Evolutionary conservation across 768 basidiomycete genomes (phyloP), one percentile per base, ranked within the genome.

Genomic region (Panaeolus papilionaceus): DNA sequence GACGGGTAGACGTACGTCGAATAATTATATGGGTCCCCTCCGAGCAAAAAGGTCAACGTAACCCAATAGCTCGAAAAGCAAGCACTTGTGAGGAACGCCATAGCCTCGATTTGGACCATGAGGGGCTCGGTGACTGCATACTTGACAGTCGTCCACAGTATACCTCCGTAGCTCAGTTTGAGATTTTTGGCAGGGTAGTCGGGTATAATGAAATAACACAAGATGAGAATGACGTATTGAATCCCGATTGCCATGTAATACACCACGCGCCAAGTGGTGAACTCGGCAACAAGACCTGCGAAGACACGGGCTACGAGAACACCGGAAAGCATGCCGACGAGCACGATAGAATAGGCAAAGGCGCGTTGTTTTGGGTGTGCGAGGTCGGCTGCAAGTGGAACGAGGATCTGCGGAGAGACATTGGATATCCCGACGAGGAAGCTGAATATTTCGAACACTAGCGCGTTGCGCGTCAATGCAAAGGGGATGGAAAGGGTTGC

Each of bases 11-110:
- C 83, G 39, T 80, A 85, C 90, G 90, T 91, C 1, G 89, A 90
- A 70, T 91, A 94, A 70, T 88, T 73, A 73, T 94, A 95, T 0
- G 92, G 91, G 3, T 87, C 76, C 2, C 88, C 92, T 5, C 88
- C 89, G 0, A 96, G 86, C 10, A 95, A 79, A 80, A 95, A 96
- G 0, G 93, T 94, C 67, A 93, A 76, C 2, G 90, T 92, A 8
- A 91, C 89, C 89, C 89, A 89, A 70, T 87, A 89, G 69, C 79
- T 83, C 18, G 80, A 80, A 70, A 85, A 85, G 61, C 79, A 89
- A 64, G 87, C 88, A 33, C 89, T 88, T 66, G 84, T 85, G 16
- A 82, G 83, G 10, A 92, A 73, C 68, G 88, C 86, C 72, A 92
- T 83, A 68, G 92, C 75, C 65, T 84, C 78, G 4, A 82, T 79